Conservation (phyloP, 768 basidiomycete genomes). For the Suillus tomentosus region DNA sequence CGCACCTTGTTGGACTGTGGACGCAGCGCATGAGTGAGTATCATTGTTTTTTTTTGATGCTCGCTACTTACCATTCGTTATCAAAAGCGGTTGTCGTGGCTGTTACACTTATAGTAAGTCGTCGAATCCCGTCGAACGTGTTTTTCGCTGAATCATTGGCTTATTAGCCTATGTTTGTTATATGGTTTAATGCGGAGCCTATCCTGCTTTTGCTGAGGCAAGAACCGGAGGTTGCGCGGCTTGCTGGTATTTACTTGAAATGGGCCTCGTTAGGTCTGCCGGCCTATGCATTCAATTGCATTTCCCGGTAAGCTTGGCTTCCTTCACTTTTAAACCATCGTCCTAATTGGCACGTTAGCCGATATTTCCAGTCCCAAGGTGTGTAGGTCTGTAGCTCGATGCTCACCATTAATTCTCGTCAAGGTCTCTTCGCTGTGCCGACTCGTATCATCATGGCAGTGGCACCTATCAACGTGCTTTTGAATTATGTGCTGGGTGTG, state of each 20-base stretch:
- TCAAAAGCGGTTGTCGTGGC: conserved; percentile 58
- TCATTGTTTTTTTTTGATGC: neutral
- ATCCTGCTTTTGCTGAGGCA: conserved; percentile 73
- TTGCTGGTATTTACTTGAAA: conserved; percentile 74
- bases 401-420: neutral
- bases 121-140: neutral
- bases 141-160: neutral
- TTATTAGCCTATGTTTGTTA: conserved; percentile 51
- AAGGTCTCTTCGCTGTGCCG: conserved; percentile 78
- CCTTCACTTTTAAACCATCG: neutral
- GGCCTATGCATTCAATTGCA: conserved; percentile 55
- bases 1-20: conserved; percentile 88
- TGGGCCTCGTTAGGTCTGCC: conserved; percentile 79
- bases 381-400: conserved; percentile 1
- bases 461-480: conserved; percentile 77
- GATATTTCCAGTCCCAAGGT: conserved; percentile 74
- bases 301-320: conserved; percentile 42
- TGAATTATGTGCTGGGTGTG: conserved; percentile 83
- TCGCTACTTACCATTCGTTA: neutral
- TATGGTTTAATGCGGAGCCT: conserved; percentile 84
- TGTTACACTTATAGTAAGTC: conserved; percentile 57
- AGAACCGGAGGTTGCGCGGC: conserved; percentile 78
- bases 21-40: conserved; percentile 80
- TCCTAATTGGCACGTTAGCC: conserved; percentile 18
- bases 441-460: conserved; percentile 78